Conservation (phyloP, 2,329 filamentous ascomycete genomes). For the Colletotrichum viniferum region DNA sequence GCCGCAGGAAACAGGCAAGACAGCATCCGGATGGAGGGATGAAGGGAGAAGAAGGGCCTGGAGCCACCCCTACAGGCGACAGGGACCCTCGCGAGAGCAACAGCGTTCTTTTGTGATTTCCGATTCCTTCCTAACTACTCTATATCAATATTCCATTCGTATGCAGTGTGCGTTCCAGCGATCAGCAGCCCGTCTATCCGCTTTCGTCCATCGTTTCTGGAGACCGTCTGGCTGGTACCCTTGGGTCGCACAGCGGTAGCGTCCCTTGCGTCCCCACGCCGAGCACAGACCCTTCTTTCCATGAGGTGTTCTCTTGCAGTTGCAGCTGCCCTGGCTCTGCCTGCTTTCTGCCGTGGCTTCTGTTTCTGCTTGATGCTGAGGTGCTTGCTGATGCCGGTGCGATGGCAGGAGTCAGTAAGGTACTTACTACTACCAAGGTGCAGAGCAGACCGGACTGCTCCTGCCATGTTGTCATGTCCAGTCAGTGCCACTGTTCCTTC, state of each 20-base stretch:
- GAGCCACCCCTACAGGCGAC: neutral
- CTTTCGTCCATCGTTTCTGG: slow-evolving; percentile 19
- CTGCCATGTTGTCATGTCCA: neutral
- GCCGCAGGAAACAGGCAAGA: neutral
- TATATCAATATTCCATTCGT: too few relatives aligned
- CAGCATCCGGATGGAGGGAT: neutral
- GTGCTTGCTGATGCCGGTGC: neutral
- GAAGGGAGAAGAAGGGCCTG: neutral
- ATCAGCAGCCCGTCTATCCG: slow-evolving; percentile 17
- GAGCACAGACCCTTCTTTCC: slow-evolving; percentile 25
- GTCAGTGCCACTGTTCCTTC: neutral
- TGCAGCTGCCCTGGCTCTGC: neutral
- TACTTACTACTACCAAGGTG: neutral
- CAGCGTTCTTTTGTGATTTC: too few relatives aligned
- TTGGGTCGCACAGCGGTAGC: slow-evolving; percentile 24
- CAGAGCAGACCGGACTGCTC: neutral
- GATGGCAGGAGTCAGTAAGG: neutral
- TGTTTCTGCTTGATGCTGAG: neutral
- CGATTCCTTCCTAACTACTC: too few relatives aligned
- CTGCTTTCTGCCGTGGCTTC: neutral
- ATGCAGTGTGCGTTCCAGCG: slow-evolving; percentile 14
- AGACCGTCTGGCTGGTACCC: slow-evolving; percentile 27
- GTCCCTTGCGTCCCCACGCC: slow-evolving; percentile 25
- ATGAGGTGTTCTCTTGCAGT: neutral
- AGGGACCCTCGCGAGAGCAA: neutral